Base-by-base conservation (phyloP, 2,329 filamentous ascomycete genomes). In the Ustulina deusta region DNA sequence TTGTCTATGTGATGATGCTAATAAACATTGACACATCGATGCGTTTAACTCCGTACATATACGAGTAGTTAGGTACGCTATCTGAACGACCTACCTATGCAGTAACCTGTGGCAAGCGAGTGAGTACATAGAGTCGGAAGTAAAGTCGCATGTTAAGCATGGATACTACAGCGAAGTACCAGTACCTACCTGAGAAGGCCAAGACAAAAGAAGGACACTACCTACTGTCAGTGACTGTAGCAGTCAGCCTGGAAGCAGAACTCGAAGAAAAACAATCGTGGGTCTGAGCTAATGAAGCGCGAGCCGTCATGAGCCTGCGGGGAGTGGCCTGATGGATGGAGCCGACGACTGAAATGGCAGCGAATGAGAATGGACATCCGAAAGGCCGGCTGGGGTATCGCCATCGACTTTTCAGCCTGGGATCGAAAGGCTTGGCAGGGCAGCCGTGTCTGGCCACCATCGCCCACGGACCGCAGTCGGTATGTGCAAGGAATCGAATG, bases 361-460 rank as follows among this genome's bases (percentile, higher is more conserved):
- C 60, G 51, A 65, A 74, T 67, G 25, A 71, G 54, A 60, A 54
- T 34, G 48, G 57, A 58, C 11, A 11, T 51, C 32, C n/a, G n/a
- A 27, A 65, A 65, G 66, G 60, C 55, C 68, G 42, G 44, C 62
- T 44, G 44, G 73, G 73, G 68, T 74, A 64, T 67, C 61, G 71
- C 71, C 74, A 77, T 77, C 75, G 75, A 73, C 69, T 59, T 74
- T 76, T 75, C 58, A 68, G 75, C 66, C 69, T 61, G 70, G 72
- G 74, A 77, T 76, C 74, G 75, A 72, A 61, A 46, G 67, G 71
- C 71, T 75, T 75, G 73, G 71, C 73, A 64, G 57, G 59, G 65
- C 69, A 66, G 60, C 51, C 60, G 63, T 57, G 55, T 64, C 52
- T 52, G 51, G 59, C 49, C 32, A 11, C 51, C 59, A 60, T 52